Conservation (phyloP, 2,329 filamentous ascomycete species). For the Fusarium sp. region DNA sequence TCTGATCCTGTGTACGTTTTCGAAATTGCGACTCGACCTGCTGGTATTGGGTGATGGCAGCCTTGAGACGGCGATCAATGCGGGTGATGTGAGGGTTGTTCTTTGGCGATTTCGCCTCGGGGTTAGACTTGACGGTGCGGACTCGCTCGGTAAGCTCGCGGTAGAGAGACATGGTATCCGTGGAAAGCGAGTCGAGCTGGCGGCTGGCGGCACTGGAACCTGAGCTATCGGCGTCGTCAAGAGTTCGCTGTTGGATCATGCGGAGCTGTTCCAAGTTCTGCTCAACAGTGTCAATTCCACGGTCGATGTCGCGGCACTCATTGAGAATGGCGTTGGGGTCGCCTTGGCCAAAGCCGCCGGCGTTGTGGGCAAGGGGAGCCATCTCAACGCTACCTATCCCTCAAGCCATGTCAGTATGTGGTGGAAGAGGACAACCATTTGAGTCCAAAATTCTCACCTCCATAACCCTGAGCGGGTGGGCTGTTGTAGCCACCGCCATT, state of each 20-base stretch:
- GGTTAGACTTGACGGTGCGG: conserved; percentile 81
- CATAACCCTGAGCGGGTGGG: conserved; percentile 30
- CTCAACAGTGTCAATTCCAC: conserved; percentile 78
- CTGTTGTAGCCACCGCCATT: conserved; percentile 37
- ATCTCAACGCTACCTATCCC: conserved; percentile 69
- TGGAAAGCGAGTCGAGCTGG: conserved; percentile 75
- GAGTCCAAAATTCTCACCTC: conserved; percentile 34
- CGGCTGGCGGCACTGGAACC: conserved; percentile 70
- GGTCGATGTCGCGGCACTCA: conserved; percentile 82
- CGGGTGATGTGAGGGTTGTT: conserved; percentile 84
- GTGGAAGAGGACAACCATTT: neutral
- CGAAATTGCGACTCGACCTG: conserved; percentile 81
- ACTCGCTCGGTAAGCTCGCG: conserved; percentile 80
- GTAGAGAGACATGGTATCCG: conserved; percentile 85
- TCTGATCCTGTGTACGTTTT: conserved; percentile 81
- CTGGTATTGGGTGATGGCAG: conserved; percentile 83
- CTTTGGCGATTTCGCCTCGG: conserved; percentile 74
- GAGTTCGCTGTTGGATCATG: conserved; percentile 73
- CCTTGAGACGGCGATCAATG: conserved; percentile 80
- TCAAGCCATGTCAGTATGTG: conserved; percentile 42
- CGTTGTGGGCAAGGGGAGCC: conserved; percentile 67
- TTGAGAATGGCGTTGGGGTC: conserved; percentile 83
- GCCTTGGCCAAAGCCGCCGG: conserved; percentile 54
- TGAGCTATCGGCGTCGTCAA: conserved; percentile 78
- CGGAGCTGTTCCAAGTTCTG: conserved; percentile 75